These are phyloP conservation scores for Biscogniauxia mediterranea DNA, from an alignment of 2,329 filamentous ascomycete species.

Conservation along the genomic window DNA sequence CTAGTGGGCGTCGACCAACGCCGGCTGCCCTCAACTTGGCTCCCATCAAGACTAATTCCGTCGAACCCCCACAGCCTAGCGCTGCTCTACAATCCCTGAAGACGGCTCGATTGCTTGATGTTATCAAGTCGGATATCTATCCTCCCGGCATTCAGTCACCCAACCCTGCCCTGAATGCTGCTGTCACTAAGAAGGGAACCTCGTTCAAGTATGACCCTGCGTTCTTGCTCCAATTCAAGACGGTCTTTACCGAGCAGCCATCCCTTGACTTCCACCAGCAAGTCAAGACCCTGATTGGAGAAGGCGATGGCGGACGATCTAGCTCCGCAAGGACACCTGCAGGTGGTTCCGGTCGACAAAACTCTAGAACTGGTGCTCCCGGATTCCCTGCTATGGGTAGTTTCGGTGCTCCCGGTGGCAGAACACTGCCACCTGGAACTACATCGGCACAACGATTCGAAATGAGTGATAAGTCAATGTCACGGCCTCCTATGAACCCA, in stretches of 20 bases:
- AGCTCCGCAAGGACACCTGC: slow-evolving; percentile 59
- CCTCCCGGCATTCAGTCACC: slow-evolving; percentile 82
- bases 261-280: slow-evolving; percentile 90
- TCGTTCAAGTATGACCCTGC: slow-evolving; percentile 93
- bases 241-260: slow-evolving; percentile 94
- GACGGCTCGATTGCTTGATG: slow-evolving; percentile 82
- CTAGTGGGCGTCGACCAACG: slow-evolving; percentile 62
- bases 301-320: slow-evolving; percentile 64
- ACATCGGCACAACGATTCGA: slow-evolving; percentile 75
- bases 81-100: slow-evolving; percentile 91
- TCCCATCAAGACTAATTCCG: slow-evolving; percentile 73
- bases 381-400: slow-evolving; percentile 65
- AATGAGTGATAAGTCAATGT: slow-evolving; percentile 52
- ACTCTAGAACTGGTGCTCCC: slow-evolving; percentile 51
- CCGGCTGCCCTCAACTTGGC: slow-evolving; percentile 86
- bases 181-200: slow-evolving; percentile 74
- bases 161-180: slow-evolving; percentile 84
- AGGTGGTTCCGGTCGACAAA: slow-evolving; percentile 46
- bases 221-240: slow-evolving; percentile 95
- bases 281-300: slow-evolving; percentile 83
- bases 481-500: slow-evolving; percentile 50
- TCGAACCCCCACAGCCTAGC: slow-evolving; percentile 90
- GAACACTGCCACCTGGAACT: slow-evolving; percentile 69
- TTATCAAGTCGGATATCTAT: slow-evolving; percentile 77
- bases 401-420: slow-evolving; percentile 53